Conservation (phyloP, 352 stramenopile genomes). For the Poterioochromonas sp. region DNA sequence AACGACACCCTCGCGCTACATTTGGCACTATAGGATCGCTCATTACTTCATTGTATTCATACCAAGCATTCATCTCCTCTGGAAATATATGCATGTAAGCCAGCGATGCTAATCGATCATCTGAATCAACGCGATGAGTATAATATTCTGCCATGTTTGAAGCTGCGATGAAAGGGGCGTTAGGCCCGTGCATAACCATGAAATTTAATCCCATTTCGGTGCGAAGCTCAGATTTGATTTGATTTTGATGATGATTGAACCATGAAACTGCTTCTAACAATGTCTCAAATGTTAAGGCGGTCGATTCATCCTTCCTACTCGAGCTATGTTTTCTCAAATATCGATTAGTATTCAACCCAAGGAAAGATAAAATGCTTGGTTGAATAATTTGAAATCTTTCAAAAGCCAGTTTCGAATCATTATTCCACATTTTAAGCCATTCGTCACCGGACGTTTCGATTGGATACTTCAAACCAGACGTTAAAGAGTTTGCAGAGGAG, state of each 20-base stretch:
- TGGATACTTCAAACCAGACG: neutral
- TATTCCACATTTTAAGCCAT: neutral
- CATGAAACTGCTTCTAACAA: neutral
- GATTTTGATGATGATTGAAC: neutral
- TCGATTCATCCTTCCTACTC: neutral
- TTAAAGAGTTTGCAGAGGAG: too few species aligned
- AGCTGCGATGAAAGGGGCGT: conserved; percentile 2
- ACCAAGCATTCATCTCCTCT: conserved; percentile 5
- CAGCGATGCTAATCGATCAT: neutral
- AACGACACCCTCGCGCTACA: conserved; percentile 5
- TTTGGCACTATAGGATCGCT: neutral
- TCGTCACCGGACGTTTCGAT: neutral
- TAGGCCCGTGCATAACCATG: neutral
- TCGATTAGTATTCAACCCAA: neutral
- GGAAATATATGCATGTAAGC: conserved; percentile 16
- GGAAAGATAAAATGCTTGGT: neutral
- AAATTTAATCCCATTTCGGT: conserved; percentile 2
- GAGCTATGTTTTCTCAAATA: neutral
- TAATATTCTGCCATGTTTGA: neutral
- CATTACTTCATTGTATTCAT: neutral
- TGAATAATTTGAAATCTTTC: neutral
- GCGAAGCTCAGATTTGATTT: neutral
- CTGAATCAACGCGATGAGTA: neutral
- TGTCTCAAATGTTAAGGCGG: neutral
- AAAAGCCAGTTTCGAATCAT: neutral